Evolutionary conservation across 2,329 filamentous ascomycete species (phyloP).

Genomic region (Pezicula carpinea): DNA sequence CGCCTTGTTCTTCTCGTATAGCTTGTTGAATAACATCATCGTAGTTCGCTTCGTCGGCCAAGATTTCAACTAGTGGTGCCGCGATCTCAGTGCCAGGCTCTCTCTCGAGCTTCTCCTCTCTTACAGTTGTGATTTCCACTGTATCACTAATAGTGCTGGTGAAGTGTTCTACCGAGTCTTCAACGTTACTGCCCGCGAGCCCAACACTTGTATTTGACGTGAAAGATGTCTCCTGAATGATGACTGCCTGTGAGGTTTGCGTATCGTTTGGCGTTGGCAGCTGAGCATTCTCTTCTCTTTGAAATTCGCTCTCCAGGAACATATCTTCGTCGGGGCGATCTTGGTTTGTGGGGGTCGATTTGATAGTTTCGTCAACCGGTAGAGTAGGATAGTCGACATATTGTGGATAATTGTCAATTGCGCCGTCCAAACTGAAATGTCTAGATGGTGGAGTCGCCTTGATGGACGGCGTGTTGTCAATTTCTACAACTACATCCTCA

Average conservation of each 20-base stretch:
- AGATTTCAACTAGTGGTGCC: neutral
- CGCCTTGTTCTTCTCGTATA: neutral
- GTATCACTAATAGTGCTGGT: neutral
- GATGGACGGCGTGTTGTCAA: neutral
- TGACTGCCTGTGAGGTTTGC: slow-evolving; percentile 10
- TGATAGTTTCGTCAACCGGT: neutral
- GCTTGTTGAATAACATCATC: neutral
- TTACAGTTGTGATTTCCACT: neutral
- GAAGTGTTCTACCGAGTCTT: neutral
- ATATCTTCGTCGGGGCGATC: neutral
- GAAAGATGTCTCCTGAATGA: slow-evolving; percentile 13
- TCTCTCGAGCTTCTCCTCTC: neutral
- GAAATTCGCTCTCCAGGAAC: neutral
- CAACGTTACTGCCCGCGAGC: neutral
- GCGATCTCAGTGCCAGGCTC: neutral
- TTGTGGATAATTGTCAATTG: neutral
- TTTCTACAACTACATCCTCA: neutral
- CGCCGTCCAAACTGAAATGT: neutral
- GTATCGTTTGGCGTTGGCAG: slow-evolving; percentile 24
- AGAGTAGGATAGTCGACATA: neutral
- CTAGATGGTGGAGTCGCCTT: neutral
- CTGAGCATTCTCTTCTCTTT: slow-evolving; percentile 10
- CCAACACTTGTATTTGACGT: neutral
- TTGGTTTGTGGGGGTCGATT: neutral
- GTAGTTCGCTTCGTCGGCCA: neutral